Evolutionary conservation across 331 rosid species (phyloP).

Genomic region (Erythrophleum ivorense): DNA sequence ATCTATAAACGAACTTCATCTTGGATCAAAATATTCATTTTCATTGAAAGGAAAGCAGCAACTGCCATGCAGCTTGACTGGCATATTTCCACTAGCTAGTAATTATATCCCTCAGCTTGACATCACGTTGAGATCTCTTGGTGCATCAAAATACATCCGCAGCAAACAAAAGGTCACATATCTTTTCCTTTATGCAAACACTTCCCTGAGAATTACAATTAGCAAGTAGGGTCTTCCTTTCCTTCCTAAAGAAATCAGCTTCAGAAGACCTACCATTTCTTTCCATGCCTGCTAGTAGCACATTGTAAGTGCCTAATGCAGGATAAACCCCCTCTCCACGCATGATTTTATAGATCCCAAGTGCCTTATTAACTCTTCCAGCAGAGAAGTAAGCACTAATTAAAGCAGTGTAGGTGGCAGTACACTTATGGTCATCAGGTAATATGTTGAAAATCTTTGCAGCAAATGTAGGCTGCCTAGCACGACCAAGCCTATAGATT

Average conservation of each 20-base stretch:
- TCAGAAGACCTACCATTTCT: slow-evolving; percentile 64
- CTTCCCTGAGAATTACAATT: slow-evolving; percentile 41
- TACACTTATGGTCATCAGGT: slow-evolving; percentile 69
- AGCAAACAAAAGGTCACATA: slow-evolving; percentile 73
- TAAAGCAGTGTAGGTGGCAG: slow-evolving; percentile 82
- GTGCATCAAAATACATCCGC: slow-evolving; percentile 45
- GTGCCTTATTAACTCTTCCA: slow-evolving; percentile 68
- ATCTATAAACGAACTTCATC: slow-evolving; percentile 25
- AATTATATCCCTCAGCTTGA: slow-evolving; percentile 11
- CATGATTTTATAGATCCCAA: slow-evolving; percentile 61
- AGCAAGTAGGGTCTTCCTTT: slow-evolving; percentile 59
- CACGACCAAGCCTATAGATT: slow-evolving; percentile 65
- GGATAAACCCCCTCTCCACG: slow-evolving; percentile 56
- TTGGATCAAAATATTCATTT: slow-evolving; percentile 18
- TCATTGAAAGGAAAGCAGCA: slow-evolving; percentile 27
- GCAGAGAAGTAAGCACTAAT: slow-evolving; percentile 68
- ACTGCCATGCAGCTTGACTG: slow-evolving; percentile 15
- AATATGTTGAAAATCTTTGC: slow-evolving; percentile 60
- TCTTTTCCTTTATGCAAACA: slow-evolving; percentile 57
- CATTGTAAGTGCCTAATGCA: slow-evolving; percentile 67
- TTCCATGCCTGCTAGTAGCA: slow-evolving; percentile 63
- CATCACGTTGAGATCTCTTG: slow-evolving; percentile 19
- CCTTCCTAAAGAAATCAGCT: slow-evolving; percentile 62
- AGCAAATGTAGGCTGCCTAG: slow-evolving; percentile 61
- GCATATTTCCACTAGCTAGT: slow-evolving; percentile 22